Percentiles rank a stretch among this genome's conserved stretches.
These are phyloP conservation scores for Malus hybrid DNA, from an alignment of 331 rosid genomes.

Conservation along the genomic window DNA sequence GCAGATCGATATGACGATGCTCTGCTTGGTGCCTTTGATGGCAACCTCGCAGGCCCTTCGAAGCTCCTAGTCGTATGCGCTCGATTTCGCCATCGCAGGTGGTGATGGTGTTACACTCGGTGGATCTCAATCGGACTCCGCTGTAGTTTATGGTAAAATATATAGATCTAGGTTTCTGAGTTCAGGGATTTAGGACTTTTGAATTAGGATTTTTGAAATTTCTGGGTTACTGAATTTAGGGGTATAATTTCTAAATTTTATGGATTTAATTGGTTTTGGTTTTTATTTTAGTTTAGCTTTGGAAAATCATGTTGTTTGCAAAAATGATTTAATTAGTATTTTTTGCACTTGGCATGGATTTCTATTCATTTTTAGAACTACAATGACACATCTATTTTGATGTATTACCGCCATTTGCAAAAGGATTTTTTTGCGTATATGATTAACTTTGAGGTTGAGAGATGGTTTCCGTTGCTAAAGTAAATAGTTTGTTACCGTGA, in stretches of 20 bases:
- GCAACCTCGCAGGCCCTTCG: constrained; percentile 94
- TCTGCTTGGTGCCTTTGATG: constrained; percentile 74
- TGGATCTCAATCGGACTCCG: constrained; percentile 25
- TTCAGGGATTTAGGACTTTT: no score
- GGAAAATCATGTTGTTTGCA: no score
- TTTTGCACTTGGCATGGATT: not conserved
- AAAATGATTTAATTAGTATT: not conserved
- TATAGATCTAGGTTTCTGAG: no score
- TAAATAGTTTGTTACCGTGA: not conserved
- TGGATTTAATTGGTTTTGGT: no score
- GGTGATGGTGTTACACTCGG: not conserved
- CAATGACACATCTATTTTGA: not conserved
- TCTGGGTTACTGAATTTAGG: no score
- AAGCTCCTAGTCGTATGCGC: constrained; percentile 83
- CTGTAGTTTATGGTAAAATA: not conserved
- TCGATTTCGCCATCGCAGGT: constrained; percentile 76
- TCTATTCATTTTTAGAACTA: not conserved
- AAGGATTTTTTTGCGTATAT: not conserved
- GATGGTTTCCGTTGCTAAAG: not conserved
- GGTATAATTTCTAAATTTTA: no score
- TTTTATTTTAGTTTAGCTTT: no score
- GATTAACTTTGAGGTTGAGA: not conserved
- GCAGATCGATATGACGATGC: constrained; percentile 65
- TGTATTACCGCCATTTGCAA: not conserved
- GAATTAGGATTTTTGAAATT: no score